A percentile compares a stretch with the other conserved stretches of the same genome.
Conservation (phyloP, 176 grass and related monocot species). For the Oryza meridionalis region DNA sequence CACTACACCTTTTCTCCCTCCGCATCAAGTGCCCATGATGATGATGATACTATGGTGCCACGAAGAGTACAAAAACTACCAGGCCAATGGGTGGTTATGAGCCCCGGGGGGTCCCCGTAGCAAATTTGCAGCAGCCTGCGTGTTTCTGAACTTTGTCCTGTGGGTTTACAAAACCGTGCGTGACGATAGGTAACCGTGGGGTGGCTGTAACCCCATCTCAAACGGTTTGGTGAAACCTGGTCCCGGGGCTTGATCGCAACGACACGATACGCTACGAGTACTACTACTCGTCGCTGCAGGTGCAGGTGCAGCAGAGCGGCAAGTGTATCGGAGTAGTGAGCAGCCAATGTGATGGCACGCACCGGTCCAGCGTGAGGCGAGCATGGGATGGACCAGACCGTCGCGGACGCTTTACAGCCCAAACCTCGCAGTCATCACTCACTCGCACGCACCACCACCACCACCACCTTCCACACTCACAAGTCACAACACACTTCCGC, state of each 20-base stretch:
- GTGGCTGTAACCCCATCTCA: too few relatives aligned
- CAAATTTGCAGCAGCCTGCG: not conserved
- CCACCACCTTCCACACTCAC: not conserved
- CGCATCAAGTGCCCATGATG: not conserved
- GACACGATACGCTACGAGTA: not conserved
- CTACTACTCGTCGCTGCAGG: not conserved
- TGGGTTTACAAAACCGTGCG: too few relatives aligned
- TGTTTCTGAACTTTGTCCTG: not conserved
- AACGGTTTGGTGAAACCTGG: too few relatives aligned
- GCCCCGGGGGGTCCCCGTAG: not conserved
- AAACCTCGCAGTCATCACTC: conserved; percentile 39
- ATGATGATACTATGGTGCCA: conserved; percentile 2
- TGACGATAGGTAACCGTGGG: too few relatives aligned
- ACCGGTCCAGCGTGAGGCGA: conserved; percentile 27
- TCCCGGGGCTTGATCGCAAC: not conserved
- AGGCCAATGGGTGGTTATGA: not conserved
- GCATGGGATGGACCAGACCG: conserved; percentile 5
- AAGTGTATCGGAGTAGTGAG: not conserved
- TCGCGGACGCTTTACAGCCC: conserved; percentile 39
- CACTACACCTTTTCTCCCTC: not conserved
- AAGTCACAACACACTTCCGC: not conserved
- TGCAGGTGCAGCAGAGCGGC: not conserved
- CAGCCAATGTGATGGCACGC: not conserved
- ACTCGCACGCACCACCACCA: conserved; percentile 10
- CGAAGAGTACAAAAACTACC: conserved; percentile 5